These are phyloP conservation scores for Mycena rosella DNA, from an alignment of 768 basidiomycete species.

Conservation along the genomic window DNA sequence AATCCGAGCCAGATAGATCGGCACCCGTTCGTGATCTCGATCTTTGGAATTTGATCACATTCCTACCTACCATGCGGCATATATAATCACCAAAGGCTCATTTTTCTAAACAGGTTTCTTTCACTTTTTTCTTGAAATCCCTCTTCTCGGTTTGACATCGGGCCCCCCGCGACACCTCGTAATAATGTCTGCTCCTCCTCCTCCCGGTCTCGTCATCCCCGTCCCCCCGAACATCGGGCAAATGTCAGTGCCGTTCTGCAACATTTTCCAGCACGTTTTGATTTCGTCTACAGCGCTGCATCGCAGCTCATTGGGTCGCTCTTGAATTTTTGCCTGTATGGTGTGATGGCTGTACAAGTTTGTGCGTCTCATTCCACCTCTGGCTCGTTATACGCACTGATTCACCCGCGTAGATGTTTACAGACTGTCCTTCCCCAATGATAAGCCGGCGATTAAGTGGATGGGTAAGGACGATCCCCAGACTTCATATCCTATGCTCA, in stretches of 20 bases:
- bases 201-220: constrained; percentile 5
- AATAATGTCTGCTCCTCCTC: constrained; percentile 17
- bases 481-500: background rate
- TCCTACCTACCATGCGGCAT: too few relatives aligned
- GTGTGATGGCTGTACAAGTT: constrained; percentile 31
- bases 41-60: too few relatives aligned
- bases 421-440: constrained; percentile 29
- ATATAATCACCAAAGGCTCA: background rate
- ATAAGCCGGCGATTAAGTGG: constrained; percentile 31
- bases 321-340: constrained; percentile 28
- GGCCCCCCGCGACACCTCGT: constrained; percentile 19
- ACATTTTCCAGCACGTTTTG: background rate
- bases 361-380: constrained; percentile 9
- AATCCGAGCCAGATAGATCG: too few relatives aligned
- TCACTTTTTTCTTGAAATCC: constrained; percentile 2
- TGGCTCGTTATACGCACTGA: background rate
- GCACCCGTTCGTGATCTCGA: constrained; percentile 6
- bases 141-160: constrained; percentile 24
- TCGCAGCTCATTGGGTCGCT: constrained; percentile 31
- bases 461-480: constrained; percentile 5
- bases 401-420: constrained; percentile 11
- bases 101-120: constrained; percentile 10
- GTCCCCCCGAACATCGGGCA: constrained; percentile 28
- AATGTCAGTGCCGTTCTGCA: constrained; percentile 7
- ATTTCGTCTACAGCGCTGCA: constrained; percentile 15